Percentiles rank a stretch among this genome's conserved stretches.
Evolutionary conservation across 495 filamentous ascomycete genomes (phyloP).

Genomic region (Penicillium roqueforti): DNA sequence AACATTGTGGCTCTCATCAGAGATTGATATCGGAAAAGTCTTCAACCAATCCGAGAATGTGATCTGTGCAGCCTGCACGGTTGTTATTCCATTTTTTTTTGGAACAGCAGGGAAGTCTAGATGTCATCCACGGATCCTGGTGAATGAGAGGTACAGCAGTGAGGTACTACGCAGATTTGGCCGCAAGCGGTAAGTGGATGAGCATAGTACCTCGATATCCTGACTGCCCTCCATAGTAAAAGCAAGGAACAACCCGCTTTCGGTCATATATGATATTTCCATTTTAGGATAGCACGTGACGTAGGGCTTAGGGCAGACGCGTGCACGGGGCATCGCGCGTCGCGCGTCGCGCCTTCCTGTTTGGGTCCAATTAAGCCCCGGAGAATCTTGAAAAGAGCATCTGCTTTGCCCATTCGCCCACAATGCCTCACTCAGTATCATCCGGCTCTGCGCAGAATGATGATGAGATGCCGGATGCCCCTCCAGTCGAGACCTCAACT

Average conservation of each 20-base stretch:
- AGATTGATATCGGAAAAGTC: not conserved
- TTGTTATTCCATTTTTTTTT: not conserved
- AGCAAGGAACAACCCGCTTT: conserved; percentile 10
- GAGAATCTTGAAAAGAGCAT: not conserved
- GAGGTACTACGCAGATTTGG: conserved; percentile 7
- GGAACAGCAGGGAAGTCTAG: conserved; percentile 13
- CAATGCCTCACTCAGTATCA: conserved; percentile 54
- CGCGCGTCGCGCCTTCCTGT: conserved; percentile 16
- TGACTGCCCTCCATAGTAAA: not conserved
- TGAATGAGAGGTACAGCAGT: conserved; percentile 12
- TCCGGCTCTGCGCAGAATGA: conserved; percentile 33
- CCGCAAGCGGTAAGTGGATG: conserved; percentile 16
- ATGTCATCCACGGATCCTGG: conserved; percentile 18
- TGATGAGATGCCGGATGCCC: conserved; percentile 41
- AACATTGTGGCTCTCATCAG: not conserved
- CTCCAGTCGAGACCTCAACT: conserved; percentile 16
- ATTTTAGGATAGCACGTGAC: conserved; percentile 11
- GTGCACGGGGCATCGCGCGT: conserved; percentile 15
- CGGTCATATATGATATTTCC: conserved; percentile 9
- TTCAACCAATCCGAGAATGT: not conserved
- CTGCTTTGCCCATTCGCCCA: conserved; percentile 7
- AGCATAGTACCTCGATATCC: not conserved
- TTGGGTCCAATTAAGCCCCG: conserved; percentile 12
- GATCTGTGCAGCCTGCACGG: not conserved
- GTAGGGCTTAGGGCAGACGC: conserved; percentile 20